Evolutionary conservation across 495 filamentous ascomycete species (phyloP), one percentile per base, ranked within the genome.

Genomic region (Xylaria curta): DNA sequence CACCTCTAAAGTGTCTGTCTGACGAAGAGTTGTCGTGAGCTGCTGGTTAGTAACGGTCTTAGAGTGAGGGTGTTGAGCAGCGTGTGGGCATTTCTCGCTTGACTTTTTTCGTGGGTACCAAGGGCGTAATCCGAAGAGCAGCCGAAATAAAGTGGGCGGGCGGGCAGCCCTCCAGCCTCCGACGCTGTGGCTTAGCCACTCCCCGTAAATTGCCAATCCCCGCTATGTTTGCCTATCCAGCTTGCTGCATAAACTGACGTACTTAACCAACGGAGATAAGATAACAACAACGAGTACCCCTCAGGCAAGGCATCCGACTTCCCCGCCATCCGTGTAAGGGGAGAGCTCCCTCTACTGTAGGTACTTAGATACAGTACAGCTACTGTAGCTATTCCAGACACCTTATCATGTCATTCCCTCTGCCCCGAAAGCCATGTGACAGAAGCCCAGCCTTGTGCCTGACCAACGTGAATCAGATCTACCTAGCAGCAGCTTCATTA

Each of bases 81-180:
- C 61, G 54, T 72, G 70, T 74, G 68, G 67, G 68, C 75, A 74
- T 73, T 76, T 79, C 76, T 74, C 69, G 77, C 66, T 75, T 77
- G 69, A 61, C 72, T 40, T 76, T 73, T 79, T 78, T 79, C 77
- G 77, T 79, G 77, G 75, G 77, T 71, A 74, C 71, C 49, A 69
- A 51, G 72, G 65, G 46, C 47, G 60, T 68, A 73, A 69, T 74
- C 77, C 77, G 77, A 78, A 73, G 76, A 79, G 64, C 33, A 75
- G 49, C 77, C 77, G 77, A 74, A 44, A 51, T 26, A 47, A 44
- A 49, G 33, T 13, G 12, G 15, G 60, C 1, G 44, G 28, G 47
- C n/a, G 4, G 13, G 19, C n/a, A n/a, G n/a, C 21, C 21, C n/a
- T 51, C 36, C 49, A 67, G 65, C 65, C 65, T 15, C 65, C 56